Evolutionary conservation across 83 land plant genomes (phyloP), one percentile per base, ranked within the genome.

Genomic region (Picea abies): DNA sequence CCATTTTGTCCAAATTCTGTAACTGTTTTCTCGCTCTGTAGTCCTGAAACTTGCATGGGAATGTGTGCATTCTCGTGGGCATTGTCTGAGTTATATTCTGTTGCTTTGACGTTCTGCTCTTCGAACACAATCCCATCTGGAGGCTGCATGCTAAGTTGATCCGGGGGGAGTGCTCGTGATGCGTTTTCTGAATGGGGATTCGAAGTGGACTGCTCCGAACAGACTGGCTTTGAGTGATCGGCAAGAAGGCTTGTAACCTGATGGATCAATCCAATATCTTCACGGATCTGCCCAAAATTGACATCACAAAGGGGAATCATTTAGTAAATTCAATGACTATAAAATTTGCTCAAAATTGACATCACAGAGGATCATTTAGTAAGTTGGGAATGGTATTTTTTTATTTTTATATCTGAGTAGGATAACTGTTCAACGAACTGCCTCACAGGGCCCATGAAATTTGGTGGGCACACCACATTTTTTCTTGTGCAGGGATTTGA

Each of bases 131-230:
- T 79, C 9, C 82, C 84, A 17, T 63, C 82, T 0, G 79, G 67
- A 12, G 84, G 29, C 76, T 73, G 79, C 41, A 82, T 66, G 56
- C 47, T 62, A 7, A 61, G 77, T 29, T 82, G 63, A 1, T 82
- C 63, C 14, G 64, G 85, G 12, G 86, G 84, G 75, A 76, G 81
- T 69, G 73, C 82, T 19, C 75, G 84, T 1, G 83, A 75, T 4
- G 47, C 64, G 78, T 72, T 81, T 14, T 84, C 63, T 16, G 88
- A 80, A 75, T 78, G 81, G 23, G 91, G 92, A 49, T 88, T 90
- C 5, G 96, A 92, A 12, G 92, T 90, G 41, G 98, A 93, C 60
- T 89, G 94, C 72, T 89, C 96, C 7, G 97, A 91, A 79, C 87
- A 81, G 12, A 86, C 90, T 7, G 94, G 96, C 63, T 86, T 91